Base-by-base conservation (phyloP, 2,329 filamentous ascomycete species). In the Tolypocladium sp. region DNA sequence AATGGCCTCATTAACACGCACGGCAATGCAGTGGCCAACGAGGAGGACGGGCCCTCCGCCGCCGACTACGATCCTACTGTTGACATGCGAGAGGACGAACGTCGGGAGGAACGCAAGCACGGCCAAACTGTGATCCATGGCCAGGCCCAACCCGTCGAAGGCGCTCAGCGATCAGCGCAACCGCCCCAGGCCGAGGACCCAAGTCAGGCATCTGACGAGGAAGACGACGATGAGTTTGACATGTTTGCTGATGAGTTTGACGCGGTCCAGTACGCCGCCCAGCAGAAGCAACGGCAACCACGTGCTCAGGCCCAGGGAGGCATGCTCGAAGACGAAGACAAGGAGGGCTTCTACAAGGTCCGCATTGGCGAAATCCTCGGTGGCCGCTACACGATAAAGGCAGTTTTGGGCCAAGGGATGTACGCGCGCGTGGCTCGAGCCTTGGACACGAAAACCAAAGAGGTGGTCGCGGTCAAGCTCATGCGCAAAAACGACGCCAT, bases 361-460 rank as follows among this genome's bases (percentile, higher is more conserved):
- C 91, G 95, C 59, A 86, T 92, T 46, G 92, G 93, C 68, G 94
- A 99, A 77, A 78, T 97, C 57, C 81, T 99, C 63, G 90, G 96
- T 66, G 87, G 87, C 37, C 89, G 92, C 40, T 97, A 97, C 73
- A 90, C 94, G 70, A 86, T 99, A 38, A 89, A 93, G 71, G 86
- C 92, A 60, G 88, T 88, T 57, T 81, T 99, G 27, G 94, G 94
- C 63, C 92, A 91, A 73, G 94, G 94, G 67, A 96, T 97, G 82
- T 99, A 97, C 72, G 96, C 94, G 0, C 92, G 91, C 10, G 94
- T 99, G n/a, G 91, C 94, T 57, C 87, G 91, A 63, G 94, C 94
- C 27, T 82, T 85, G 63, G 92, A 97, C 73, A 83, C 88, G 27
- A 85, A 84, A 55, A 90, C 82, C 60, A 87, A 87, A 68, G 83